Base-by-base conservation (phyloP, 352 stramenopile genomes). In the Blastocystis sp. region DNA sequence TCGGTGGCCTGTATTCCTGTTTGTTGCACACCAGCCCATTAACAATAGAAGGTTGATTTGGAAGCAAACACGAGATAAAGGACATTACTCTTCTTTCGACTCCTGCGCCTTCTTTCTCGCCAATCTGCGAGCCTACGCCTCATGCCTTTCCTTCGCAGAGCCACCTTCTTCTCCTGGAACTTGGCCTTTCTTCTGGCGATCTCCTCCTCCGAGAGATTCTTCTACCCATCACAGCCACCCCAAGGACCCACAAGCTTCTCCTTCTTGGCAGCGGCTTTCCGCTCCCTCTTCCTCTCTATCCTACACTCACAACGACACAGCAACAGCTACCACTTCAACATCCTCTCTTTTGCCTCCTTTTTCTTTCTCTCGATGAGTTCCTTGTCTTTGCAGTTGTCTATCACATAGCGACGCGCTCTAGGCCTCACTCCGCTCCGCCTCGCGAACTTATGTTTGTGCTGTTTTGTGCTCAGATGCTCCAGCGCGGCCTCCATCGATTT, bases 1-100 rank as follows among this genome's bases (percentile, higher is more conserved):
- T 95, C 64, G 93, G 93, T 28, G 74, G 74, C 4, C 17, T 70
- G 21, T 84, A 14, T 10, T 2, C 17, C 2, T 84, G 52, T 84
- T 84, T 84, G 74, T 84, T 70, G 19, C 19, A n/a, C 11, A 71
- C 14, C 11, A 40, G 38, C 45, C 11, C n/a, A 4, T 41, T 71
- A 9, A 52, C 2, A 0, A n/a, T 71, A 1, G 21, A 21, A 2
- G 2, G 64, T 71, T 71, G n/a, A 21, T 71, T 9, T 71, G 45
- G 38, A 10, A 38, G 60, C 19, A 38, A 65, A 5, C 4, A 65
- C 10, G 60, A 34, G 28, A 34, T 34, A 34, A 34, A 34, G 28
- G 28, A 34, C 28, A 34, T 34, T 34, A 34, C 48, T 56, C 48
- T 56, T 56, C 48, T 56, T 56, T 56, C 48, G 14, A 7, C 48